These are phyloP conservation scores for Nicotiana undulata DNA, from an alignment of 257 asterid species.

Conservation along the genomic window DNA sequence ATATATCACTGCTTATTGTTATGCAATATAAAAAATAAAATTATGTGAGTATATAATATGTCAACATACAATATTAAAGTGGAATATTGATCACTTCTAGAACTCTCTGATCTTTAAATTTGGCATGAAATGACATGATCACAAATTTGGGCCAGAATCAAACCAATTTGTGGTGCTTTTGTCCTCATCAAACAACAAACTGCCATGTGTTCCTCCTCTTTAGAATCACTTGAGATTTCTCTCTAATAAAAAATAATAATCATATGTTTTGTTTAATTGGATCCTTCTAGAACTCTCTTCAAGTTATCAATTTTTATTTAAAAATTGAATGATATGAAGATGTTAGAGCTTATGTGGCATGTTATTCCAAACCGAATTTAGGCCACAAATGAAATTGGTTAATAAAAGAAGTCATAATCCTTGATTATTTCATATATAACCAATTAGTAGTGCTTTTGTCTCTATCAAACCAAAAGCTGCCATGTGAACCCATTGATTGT, in stretches of 20 bases:
- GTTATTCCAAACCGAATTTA: too few species aligned
- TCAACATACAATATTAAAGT: neutral
- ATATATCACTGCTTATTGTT: too few species aligned
- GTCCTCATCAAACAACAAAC: neutral
- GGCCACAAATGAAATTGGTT: neutral
- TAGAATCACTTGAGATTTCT: neutral
- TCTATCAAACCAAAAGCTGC: neutral
- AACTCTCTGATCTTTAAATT: neutral
- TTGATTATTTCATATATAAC: neutral
- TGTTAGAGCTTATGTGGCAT: neutral
- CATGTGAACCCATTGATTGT: neutral
- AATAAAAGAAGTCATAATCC: neutral
- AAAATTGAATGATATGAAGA: neutral
- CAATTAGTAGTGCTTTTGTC: neutral
- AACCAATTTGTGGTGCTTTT: neutral
- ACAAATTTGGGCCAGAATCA: neutral
- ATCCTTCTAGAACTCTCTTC: neutral
- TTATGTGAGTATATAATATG: neutral
- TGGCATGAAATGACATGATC: neutral
- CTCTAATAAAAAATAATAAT: neutral
- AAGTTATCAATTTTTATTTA: neutral
- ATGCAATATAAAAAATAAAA: too few species aligned
- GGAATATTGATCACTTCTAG: neutral
- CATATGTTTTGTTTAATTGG: neutral
- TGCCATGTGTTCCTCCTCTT: conserved; percentile 3